Evolutionary conservation across 108 stramenopile species (phyloP), one percentile per base, ranked within the genome.

Genomic region (Parietichytrium sp.): DNA sequence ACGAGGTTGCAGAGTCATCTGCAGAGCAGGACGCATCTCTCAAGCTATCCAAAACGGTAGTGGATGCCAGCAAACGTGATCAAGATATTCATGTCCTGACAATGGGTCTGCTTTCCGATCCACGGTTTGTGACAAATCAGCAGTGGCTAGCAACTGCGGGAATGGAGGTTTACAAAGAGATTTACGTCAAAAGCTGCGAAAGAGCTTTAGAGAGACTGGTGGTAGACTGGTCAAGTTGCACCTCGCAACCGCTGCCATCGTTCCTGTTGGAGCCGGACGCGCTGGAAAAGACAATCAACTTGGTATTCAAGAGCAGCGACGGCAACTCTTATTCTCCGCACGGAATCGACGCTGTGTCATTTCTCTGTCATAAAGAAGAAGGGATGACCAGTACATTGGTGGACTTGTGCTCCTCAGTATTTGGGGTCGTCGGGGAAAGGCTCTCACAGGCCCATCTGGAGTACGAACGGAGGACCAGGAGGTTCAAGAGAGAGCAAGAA

Each of bases 41-140:
- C 33, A 33, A 72, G 61, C 61, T 42, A 38, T 72, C 61, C n/a
- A 33, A 33, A 15, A 33, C 45, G 38, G n/a, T 42, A 42, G n/a
- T 33, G 8, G 61, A 45, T 3, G 36, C 61, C 20, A 42, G 23
- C 23, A 7, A 2, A 6, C 61, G 61, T n/a, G 61, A 72, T 38
- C 29, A 38, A 0, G 61, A 72, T 10, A 42, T 72, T 33, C 61
- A 72, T 33, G 45, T 27, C 6, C 61, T 72, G n/a, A 42, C 61
- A n/a, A 72, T 72, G 61, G 61, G 38, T 7, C 36, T 72, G 20
- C 61, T 72, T 8, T 72, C 61, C 10, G 61, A 72, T 25, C 38
- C 61, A n/a, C 61, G 61, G 10, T 72, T 33, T 20, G 25, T 72
- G 15, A 23, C 61, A 25, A 72, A 23, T 10, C 38, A 42, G 61